Evolutionary conservation across 768 basidiomycete genomes (phyloP), one percentile per base, ranked within the genome.

Genomic region (Mycena galericulata): DNA sequence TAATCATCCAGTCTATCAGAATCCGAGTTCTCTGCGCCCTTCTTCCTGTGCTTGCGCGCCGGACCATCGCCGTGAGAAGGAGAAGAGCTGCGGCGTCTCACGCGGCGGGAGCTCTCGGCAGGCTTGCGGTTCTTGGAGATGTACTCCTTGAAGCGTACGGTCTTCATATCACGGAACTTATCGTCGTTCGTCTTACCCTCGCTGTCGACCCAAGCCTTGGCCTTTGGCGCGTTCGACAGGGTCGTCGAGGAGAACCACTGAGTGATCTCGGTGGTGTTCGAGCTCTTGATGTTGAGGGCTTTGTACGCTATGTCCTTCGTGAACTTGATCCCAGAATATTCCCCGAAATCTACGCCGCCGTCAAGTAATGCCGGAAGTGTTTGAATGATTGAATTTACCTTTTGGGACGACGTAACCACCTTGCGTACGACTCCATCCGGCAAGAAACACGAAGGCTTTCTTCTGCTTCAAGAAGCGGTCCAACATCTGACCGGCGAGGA

Each of bases 81-180:
- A 36, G 34, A 36, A 36, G 34, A 36, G 34, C 34, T 36, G 34
- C 34, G 14, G 34, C 34, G 14, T 36, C 34, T 36, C 34, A 36
- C 34, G 14, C 34, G 34, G 34, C 34, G 34, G 34, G 34, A 36
- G 34, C 34, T 36, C 34, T 36, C 34, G 34, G 34, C 14, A 14
- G 34, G 34, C 34, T 36, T 36, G 34, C 34, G 34, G 34, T 36
- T 36, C 34, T 36, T 17, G 41, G 34, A 36, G 34, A 64, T 1
- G 34, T 54, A 56, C 20, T 45, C 26, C 45, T 64, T 64, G 62
- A 64, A 55, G 1, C n/a, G 24, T 1, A 51, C 15, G 14, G 54
- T 15, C 45, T 38, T 64, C 62, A 64, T 54, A n/a, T 55, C 54
- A 5, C 20, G 43, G 36, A 64, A 64, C 1, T 2, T 3, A 22